A percentile compares a stretch with the other conserved stretches of the same genome.
Evolutionary conservation across 2,329 filamentous ascomycete species (phyloP).

Genomic region (Xylariaceae sp.): DNA sequence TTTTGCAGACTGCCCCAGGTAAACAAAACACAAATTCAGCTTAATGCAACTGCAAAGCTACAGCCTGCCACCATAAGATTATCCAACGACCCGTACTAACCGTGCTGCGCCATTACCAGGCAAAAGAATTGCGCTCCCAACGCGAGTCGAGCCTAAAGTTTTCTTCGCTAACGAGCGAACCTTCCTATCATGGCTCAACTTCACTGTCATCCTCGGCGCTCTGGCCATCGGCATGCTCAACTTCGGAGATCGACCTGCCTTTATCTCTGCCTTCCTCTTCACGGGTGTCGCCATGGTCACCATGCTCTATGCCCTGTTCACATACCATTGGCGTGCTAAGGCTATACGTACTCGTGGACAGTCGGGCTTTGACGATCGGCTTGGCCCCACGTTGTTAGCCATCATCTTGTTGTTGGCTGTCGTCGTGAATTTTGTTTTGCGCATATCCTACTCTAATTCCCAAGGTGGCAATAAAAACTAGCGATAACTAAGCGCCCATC

Average conservation of each 20-base stretch:
- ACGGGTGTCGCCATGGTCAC: constrained; percentile 90
- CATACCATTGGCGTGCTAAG: constrained; percentile 95
- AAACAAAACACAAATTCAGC: constrained; percentile 21
- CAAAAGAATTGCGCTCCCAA: constrained; percentile 97
- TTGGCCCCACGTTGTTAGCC: constrained; percentile 87
- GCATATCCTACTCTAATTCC: constrained; percentile 50
- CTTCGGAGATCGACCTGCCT: constrained; percentile 91
- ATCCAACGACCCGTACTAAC: not conserved
- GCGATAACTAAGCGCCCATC: not conserved
- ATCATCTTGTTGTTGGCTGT: constrained; percentile 83
- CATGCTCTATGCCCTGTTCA: constrained; percentile 91
- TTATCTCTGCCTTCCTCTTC: constrained; percentile 91
- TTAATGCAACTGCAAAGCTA: not conserved
- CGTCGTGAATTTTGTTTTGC: constrained; percentile 91
- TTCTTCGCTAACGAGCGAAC: constrained; percentile 99
- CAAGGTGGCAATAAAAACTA: constrained; percentile 25
- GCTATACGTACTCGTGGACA: constrained; percentile 88
- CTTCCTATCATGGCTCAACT: constrained; percentile 99
- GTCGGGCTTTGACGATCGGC: constrained; percentile 93
- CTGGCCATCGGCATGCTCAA: constrained; percentile 96
- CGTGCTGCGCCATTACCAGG: constrained; percentile 45
- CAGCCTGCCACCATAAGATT: constrained; percentile 3
- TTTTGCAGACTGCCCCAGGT: constrained; percentile 93
- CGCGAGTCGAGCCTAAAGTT: constrained; percentile 97
- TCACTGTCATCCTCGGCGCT: constrained; percentile 95